Evolutionary conservation across 805 yeast genomes (phyloP).

Genomic region (Tetrapisispora pingtungensis): DNA sequence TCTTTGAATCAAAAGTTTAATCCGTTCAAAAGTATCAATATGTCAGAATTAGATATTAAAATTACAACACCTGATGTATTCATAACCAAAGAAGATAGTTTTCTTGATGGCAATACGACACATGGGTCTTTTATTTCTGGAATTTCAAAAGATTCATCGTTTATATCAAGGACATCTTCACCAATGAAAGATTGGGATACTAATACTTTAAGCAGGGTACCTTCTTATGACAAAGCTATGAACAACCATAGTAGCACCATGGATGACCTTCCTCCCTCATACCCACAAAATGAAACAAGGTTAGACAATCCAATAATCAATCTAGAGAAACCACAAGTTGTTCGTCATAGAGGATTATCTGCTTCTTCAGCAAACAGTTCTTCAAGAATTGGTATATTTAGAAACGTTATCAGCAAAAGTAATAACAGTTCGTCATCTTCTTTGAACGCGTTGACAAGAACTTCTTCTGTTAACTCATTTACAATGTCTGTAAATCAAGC

Average conservation of each 20-base stretch:
- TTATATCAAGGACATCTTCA: slow-evolving; percentile 21
- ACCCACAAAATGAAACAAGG: slow-evolving; percentile 21
- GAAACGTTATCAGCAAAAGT: slow-evolving; percentile 17
- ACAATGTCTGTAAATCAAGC: slow-evolving; percentile 3
- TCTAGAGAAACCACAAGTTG: slow-evolving; percentile 23
- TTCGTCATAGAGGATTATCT: slow-evolving; percentile 21
- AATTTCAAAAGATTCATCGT: slow-evolving; percentile 50
- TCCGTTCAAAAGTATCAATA: not conserved
- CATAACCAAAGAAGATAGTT: not conserved
- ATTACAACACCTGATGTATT: slow-evolving; percentile 1
- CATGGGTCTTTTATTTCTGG: slow-evolving; percentile 42
- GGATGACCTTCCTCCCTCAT: slow-evolving; percentile 61
- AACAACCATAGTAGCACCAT: slow-evolving; percentile 38
- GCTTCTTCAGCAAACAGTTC: slow-evolving; percentile 7
- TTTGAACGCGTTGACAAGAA: slow-evolving; percentile 10
- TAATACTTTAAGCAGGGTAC: slow-evolving; percentile 54
- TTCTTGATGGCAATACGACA: slow-evolving; percentile 21
- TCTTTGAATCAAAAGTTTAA: not conserved
- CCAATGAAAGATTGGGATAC: slow-evolving; percentile 33
- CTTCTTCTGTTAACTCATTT: slow-evolving; percentile 8
- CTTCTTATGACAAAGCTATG: slow-evolving; percentile 76
- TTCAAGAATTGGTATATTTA: slow-evolving; percentile 4
- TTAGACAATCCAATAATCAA: not conserved
- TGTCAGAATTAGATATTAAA: not conserved
- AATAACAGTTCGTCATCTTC: slow-evolving; percentile 22